Evolutionary conservation across 2,329 filamentous ascomycete species (phyloP), one percentile per base, ranked within the genome.

Genomic region (Claviceps fusiformis): DNA sequence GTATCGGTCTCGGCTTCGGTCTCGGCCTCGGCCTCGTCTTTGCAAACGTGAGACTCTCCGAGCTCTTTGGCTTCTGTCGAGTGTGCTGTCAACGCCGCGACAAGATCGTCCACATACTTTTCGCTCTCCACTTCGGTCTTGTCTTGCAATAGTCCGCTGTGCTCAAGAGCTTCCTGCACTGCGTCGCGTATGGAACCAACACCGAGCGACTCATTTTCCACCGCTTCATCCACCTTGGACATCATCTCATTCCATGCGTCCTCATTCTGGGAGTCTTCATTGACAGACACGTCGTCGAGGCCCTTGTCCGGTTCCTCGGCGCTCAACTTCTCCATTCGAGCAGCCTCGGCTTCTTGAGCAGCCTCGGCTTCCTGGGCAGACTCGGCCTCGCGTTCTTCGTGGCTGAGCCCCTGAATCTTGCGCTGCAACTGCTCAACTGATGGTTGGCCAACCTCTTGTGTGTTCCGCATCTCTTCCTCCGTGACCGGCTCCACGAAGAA

Each of bases 401-500:
- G 63, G 1, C 68, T 67, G 2, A 83, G 61, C 9, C 77, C 81
- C 47, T 83, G 71, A 17, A 89, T 76, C 15, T 75, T 70, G 44
- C 74, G 75, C 67, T 95, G 86, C 60, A 88, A 88, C 13, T 79
- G 79, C 50, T 86, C 82, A 27, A 90, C 78, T 39, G 80, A 78
- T 19, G 75, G 79, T 59, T 81, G 80, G 56, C 80, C 83, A 15
- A 76, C 76, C 27, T 75, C 79, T 66, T 97, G 92, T n/a, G 93
- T 87, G 13, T 71, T 68, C 19, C 85, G 73, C 59, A 95, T 88
- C 54, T 89, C 77, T 5, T 83, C 78, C 5, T 87, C 79, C 0
- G 79, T 80, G 54, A 97, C 83, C 3, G 93, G 91, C 67, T 95
- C 86, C 15, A 85, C 91, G 65, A 95, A 95, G 54, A 97, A 82